Conservation (phyloP, 31 red algal genomes). For the Porphyra umbilicalis region DNA sequence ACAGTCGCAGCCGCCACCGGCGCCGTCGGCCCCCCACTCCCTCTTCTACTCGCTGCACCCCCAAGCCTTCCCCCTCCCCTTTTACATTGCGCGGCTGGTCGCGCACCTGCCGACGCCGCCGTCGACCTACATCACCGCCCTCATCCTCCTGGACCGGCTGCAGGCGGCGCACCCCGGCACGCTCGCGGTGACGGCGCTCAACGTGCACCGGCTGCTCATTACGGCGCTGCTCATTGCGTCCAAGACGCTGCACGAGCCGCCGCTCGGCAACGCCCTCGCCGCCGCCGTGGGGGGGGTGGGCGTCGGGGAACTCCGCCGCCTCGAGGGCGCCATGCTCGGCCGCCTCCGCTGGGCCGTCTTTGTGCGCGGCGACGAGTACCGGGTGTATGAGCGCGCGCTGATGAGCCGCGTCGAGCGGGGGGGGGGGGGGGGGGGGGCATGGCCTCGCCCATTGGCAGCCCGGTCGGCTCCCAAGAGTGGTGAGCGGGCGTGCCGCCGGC, state of each 20-base stretch:
- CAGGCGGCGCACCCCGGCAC: slow-evolving; percentile 5
- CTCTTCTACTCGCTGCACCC: slow-evolving; percentile 25
- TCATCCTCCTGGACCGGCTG: slow-evolving; percentile 37
- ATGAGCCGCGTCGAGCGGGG: not conserved
- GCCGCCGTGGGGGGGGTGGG: slow-evolving; percentile 30
- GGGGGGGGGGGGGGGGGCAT: not conserved
- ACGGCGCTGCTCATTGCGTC: slow-evolving; percentile 27
- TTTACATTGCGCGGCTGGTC: slow-evolving; percentile 26
- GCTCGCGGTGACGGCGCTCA: slow-evolving; percentile 13
- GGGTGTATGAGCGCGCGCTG: slow-evolving; percentile 10
- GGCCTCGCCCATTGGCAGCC: not conserved
- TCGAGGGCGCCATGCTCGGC: slow-evolving; percentile 20
- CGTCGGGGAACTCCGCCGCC: slow-evolving; percentile 13
- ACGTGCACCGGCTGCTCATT: slow-evolving; percentile 41
- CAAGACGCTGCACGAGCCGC: slow-evolving; percentile 31
- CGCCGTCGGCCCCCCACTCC: not conserved
- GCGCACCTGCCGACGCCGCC: slow-evolving; percentile 20
- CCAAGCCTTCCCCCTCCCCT: slow-evolving; percentile 11
- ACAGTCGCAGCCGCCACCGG: not conserved
- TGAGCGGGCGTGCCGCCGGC: not conserved
- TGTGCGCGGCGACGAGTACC: slow-evolving; percentile 17
- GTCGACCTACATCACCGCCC: slow-evolving; percentile 33
- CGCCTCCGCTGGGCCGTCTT: slow-evolving; percentile 9
- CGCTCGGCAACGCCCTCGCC: slow-evolving; percentile 25
- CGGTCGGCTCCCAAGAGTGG: not conserved